Percentiles rank a stretch among this genome's conserved stretches.
phyloP scores from a whole-genome alignment of 768 basidiomycete species.

The Lactifluus pinguis region DNA sequence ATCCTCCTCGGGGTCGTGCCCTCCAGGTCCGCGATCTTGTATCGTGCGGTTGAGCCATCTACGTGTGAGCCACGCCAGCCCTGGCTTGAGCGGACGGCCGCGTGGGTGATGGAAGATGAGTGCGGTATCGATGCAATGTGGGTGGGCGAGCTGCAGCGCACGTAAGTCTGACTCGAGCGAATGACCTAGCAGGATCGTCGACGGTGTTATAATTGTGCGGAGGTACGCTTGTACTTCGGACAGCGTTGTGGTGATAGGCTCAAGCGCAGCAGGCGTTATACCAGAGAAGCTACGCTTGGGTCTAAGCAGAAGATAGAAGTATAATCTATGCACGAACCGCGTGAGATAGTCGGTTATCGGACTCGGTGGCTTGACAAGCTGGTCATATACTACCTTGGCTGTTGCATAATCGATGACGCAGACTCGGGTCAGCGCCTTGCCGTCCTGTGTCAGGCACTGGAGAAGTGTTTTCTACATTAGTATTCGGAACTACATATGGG shows the following conservation, averaged over 20 bases:
- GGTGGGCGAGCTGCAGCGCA: slow-evolving; percentile 80
- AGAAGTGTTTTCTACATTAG: background rate
- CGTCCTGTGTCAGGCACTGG: slow-evolving; percentile 83
- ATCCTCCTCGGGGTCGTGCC: slow-evolving; percentile 94
- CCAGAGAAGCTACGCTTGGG: slow-evolving; percentile 72
- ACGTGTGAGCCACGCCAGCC: slow-evolving; percentile 92
- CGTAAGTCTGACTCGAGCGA: slow-evolving; percentile 92
- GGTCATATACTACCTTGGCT: slow-evolving; percentile 72
- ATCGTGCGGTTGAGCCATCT: slow-evolving; percentile 91
- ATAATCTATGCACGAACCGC: slow-evolving; percentile 36
- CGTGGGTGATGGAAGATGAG: slow-evolving; percentile 87
- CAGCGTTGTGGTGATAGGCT: slow-evolving; percentile 66
- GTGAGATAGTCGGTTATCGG: slow-evolving; percentile 91
- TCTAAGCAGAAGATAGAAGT: background rate
- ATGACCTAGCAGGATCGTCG: slow-evolving; percentile 84
- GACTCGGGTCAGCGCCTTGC: slow-evolving; percentile 81
- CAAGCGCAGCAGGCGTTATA: slow-evolving; percentile 70
- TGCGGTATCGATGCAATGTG: slow-evolving; percentile 86
- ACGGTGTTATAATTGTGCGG: slow-evolving; percentile 49
- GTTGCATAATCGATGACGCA: slow-evolving; percentile 74
- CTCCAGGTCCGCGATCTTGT: slow-evolving; percentile 73
- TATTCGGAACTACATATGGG: background rate
- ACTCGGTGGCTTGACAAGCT: slow-evolving; percentile 79
- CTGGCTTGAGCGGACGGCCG: slow-evolving; percentile 88
- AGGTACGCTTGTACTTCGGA: slow-evolving; percentile 68